These are phyloP conservation scores for Crucibulum laeve DNA, from an alignment of 768 basidiomycete genomes.

Conservation along the genomic window DNA sequence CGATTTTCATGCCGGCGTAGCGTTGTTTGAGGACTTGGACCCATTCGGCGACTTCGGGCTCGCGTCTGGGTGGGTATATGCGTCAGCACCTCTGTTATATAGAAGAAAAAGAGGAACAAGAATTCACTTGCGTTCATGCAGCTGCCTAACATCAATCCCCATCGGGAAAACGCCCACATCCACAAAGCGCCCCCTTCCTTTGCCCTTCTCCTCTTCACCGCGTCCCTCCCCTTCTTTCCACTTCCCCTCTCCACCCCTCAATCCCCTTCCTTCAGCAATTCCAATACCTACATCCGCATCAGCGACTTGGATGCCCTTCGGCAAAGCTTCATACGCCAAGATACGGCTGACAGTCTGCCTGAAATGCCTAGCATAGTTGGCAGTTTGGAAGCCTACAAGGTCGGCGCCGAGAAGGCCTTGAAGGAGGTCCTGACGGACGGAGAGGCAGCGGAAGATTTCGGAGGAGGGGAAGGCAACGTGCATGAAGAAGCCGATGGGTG, in stretches of 20 bases:
- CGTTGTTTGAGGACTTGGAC: slow-evolving; percentile 73
- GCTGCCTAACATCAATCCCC: slow-evolving; percentile 75
- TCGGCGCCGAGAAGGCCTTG: slow-evolving; percentile 91
- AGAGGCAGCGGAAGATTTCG: slow-evolving; percentile 92
- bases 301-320: slow-evolving; percentile 73
- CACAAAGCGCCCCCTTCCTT: slow-evolving; percentile 57
- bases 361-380: slow-evolving; percentile 80
- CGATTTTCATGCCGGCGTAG: slow-evolving; percentile 81
- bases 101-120: neutral
- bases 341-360: slow-evolving; percentile 82
- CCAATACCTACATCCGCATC: slow-evolving; percentile 24
- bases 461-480: slow-evolving; percentile 95
- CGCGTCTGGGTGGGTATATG: slow-evolving; percentile 34
- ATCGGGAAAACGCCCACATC: slow-evolving; percentile 89
- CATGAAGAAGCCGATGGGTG: slow-evolving; percentile 90
- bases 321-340: slow-evolving; percentile 73
- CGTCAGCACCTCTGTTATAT: slow-evolving; percentile 2
- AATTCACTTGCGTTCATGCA: slow-evolving; percentile 60
- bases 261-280: slow-evolving; percentile 8
- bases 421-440: slow-evolving; percentile 71
- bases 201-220: slow-evolving; percentile 20
- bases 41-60: slow-evolving; percentile 82
- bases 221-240: slow-evolving; percentile 5
- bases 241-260: neutral
- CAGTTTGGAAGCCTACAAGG: slow-evolving; percentile 89